Evolutionary conservation across 441 rosid genomes (phyloP).

Genomic region (Viola pubescens): DNA sequence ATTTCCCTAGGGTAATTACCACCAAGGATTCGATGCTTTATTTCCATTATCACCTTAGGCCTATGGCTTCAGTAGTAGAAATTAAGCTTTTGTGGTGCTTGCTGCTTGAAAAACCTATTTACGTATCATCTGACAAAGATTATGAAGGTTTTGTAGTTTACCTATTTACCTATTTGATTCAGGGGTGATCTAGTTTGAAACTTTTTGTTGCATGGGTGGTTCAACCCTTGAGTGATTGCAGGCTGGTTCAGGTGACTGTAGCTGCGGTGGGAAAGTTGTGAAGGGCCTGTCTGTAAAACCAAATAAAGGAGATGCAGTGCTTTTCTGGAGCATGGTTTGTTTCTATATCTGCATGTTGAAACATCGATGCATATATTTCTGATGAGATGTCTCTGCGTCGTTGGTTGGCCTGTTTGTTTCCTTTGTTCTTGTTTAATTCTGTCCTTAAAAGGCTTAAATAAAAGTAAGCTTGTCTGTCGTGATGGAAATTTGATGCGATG

Average conservation of each 20-base stretch:
- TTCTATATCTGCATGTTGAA: constrained; percentile 7
- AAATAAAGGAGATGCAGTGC: constrained; percentile 75
- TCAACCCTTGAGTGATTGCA: constrained; percentile 26
- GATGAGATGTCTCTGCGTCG: not conserved
- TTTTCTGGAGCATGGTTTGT: constrained; percentile 99
- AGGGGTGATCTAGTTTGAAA: not conserved
- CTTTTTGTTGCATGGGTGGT: constrained; percentile 1
- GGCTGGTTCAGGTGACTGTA: constrained; percentile 86
- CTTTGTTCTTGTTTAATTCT: too few species aligned
- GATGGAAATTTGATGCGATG: too few species aligned
- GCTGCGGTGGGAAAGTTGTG: constrained; percentile 74
- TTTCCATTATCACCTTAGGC: not conserved
- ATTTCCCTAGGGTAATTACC: constrained; percentile 69
- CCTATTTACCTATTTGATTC: too few species aligned
- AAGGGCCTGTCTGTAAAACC: constrained; percentile 84
- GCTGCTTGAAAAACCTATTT: not conserved
- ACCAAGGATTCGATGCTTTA: not conserved
- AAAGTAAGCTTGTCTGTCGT: too few species aligned
- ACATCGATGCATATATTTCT: not conserved
- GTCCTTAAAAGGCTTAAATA: too few species aligned
- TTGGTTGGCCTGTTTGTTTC: not conserved
- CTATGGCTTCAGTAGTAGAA: not conserved
- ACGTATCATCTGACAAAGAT: not conserved
- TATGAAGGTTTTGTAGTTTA: not conserved
- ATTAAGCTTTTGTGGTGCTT: too few species aligned